phyloP scores from a whole-genome alignment of 2,329 filamentous ascomycete species.

The Tolypocladium amazonense region DNA sequence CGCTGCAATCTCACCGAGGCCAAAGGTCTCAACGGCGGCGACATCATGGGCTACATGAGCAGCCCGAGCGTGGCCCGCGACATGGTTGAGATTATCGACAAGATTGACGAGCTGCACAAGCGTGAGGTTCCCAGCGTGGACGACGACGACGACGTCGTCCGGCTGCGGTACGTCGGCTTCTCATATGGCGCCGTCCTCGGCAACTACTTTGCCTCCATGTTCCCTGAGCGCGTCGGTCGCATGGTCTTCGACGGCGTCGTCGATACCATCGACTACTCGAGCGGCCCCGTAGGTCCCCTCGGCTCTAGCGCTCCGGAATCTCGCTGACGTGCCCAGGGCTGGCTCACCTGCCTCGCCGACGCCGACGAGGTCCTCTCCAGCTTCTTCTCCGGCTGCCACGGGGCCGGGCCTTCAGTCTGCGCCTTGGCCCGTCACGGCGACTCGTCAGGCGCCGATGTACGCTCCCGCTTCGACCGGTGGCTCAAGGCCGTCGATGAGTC shows the following conservation, averaged over 20 bases:
- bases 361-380: slow-evolving; percentile 20
- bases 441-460: slow-evolving; percentile 15
- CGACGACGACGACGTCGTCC: slow-evolving; percentile 1
- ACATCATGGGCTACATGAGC: slow-evolving; percentile 21
- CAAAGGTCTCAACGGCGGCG: slow-evolving; percentile 5
- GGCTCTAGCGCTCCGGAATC: too few relatives aligned
- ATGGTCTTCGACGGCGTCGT: slow-evolving; percentile 29
- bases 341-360: slow-evolving; percentile 25
- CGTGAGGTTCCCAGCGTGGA: neutral
- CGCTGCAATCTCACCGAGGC: slow-evolving; percentile 15
- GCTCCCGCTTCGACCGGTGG: slow-evolving; percentile 19
- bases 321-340: slow-evolving; percentile 12
- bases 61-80: slow-evolving; percentile 30
- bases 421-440: slow-evolving; percentile 17
- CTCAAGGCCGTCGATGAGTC: slow-evolving; percentile 15
- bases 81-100: slow-evolving; percentile 33
- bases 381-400: slow-evolving; percentile 26
- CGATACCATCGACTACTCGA: slow-evolving; percentile 25
- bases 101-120: slow-evolving; percentile 21
- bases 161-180: slow-evolving; percentile 37
- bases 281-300: slow-evolving; percentile 14
- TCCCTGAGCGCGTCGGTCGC: slow-evolving; percentile 25
- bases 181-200: slow-evolving; percentile 31
- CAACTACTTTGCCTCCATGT: slow-evolving; percentile 24
- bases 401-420: slow-evolving; percentile 14